Evolutionary conservation across 768 basidiomycete species (phyloP), one percentile per base, ranked within the genome.

Genomic region (Krasilnikovozyma curviuscula): DNA sequence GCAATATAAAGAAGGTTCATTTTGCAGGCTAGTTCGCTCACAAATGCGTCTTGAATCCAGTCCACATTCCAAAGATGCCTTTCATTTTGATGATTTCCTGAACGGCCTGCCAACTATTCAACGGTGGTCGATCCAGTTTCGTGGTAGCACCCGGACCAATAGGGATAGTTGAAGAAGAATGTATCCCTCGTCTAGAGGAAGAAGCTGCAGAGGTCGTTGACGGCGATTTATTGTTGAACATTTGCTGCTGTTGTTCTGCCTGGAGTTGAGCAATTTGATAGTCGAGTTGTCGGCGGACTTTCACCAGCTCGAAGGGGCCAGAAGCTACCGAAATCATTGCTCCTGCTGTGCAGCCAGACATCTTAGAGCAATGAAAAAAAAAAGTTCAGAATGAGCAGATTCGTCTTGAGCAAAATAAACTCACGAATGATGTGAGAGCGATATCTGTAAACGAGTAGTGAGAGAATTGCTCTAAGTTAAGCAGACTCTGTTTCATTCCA

Each of bases 231-330:
- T n/a, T n/a, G n/a, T n/a, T n/a, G n/a, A n/a, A n/a, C n/a, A n/a
- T n/a, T n/a, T n/a, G n/a, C n/a, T n/a, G n/a, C n/a, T n/a, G n/a
- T n/a, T n/a, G n/a, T n/a, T n/a, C n/a, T n/a, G n/a, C n/a, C n/a
- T n/a, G n/a, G n/a, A n/a, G n/a, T n/a, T n/a, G n/a, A n/a, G n/a
- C n/a, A n/a, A n/a, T n/a, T n/a, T n/a, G n/a, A n/a, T n/a, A n/a
- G n/a, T n/a, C n/a, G n/a, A n/a, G 23, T 29, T 24, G 7, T 24
- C 52, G 39, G 49, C 65, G 51, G 50, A 86, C 85, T 73, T 95
- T 95, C 61, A 95, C 84, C 32, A 95, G 79, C 65, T 95, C 88
- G 59, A 95, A 95, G 40, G 88, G 89, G 54, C 83, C 78, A 69
- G 83, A 85, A 46, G 78, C 78, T 57, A 86, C 76, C 19, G 82